Evolutionary conservation across 148 eudicot species (phyloP).

Genomic region (Dianthus caryophyllus): DNA sequence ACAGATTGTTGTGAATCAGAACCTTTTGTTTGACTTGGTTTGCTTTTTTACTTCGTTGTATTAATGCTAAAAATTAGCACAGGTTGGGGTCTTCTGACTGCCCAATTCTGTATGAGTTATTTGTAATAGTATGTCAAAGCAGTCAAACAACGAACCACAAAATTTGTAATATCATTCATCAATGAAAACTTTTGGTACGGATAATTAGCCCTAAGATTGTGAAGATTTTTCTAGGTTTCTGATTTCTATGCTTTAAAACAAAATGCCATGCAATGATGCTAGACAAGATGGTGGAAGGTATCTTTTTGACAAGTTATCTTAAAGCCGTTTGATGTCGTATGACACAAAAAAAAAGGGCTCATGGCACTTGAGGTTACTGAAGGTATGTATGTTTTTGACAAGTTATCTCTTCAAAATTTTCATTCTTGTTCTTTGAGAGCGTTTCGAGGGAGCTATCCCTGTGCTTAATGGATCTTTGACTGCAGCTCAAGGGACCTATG

Average conservation of each 20-base stretch:
- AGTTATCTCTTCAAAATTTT: too few relatives aligned
- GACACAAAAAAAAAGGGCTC: not conserved
- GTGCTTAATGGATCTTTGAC: too few relatives aligned
- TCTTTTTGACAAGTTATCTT: not conserved
- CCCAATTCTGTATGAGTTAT: too few relatives aligned
- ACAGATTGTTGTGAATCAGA: too few relatives aligned
- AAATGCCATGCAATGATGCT: not conserved
- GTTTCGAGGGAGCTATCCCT: too few relatives aligned
- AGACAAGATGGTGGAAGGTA: not conserved
- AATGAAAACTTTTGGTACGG: not conserved
- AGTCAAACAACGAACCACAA: not conserved
- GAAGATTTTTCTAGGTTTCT: not conserved
- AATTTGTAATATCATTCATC: not conserved
- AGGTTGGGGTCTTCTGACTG: not conserved
- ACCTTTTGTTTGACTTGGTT: not conserved
- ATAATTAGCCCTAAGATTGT: not conserved
- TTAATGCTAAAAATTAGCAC: not conserved
- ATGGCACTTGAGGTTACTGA: too few relatives aligned
- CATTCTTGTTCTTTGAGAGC: too few relatives aligned
- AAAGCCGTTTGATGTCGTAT: slow-evolving; percentile 22
- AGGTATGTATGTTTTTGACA: too few relatives aligned
- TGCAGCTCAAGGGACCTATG: too few relatives aligned
- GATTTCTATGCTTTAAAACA: not conserved
- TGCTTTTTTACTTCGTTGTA: not conserved
- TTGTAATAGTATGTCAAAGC: too few relatives aligned